phyloP scores from a whole-genome alignment of 345 rosid genomes.

The Citrus inodora region DNA sequence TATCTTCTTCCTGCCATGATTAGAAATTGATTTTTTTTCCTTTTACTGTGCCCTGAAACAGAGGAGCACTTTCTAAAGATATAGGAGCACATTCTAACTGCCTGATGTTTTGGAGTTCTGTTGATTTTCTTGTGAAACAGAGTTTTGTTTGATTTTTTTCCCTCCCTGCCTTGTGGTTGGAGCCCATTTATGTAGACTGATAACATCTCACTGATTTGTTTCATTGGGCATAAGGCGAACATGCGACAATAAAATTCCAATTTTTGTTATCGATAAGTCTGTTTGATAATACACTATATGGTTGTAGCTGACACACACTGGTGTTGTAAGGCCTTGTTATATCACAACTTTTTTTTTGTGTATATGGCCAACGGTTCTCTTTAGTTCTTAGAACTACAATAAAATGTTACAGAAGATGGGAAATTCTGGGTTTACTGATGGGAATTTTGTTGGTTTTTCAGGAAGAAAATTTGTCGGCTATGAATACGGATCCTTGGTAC shows the following conservation, averaged over 20 bases:
- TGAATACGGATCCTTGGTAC: conserved; percentile 98
- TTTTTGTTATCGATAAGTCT: not conserved
- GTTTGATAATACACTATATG: not conserved
- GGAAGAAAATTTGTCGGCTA: conserved; percentile 96
- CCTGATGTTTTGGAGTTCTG: not conserved
- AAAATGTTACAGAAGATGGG: not conserved
- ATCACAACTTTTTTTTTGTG: not conserved
- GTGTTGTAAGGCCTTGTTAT: not conserved
- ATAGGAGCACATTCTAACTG: not conserved
- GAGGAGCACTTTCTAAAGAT: not conserved
- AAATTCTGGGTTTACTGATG: not conserved
- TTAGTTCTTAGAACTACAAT: not conserved
- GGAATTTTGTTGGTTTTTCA: conserved; percentile 30
- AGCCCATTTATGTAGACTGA: not conserved
- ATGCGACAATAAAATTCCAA: not conserved
- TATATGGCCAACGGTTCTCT: not conserved
- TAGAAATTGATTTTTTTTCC: not conserved
- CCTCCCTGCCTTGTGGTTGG: not conserved
- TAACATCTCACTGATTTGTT: not conserved
- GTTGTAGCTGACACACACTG: not conserved
- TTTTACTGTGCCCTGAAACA: not conserved
- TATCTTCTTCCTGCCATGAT: not conserved
- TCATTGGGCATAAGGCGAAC: not conserved
- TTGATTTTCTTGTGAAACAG: not conserved
- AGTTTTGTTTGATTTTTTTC: not conserved